Evolutionary conservation across 345 rosid species (phyloP).

Genomic region (Arabidopsis arenosa): DNA sequence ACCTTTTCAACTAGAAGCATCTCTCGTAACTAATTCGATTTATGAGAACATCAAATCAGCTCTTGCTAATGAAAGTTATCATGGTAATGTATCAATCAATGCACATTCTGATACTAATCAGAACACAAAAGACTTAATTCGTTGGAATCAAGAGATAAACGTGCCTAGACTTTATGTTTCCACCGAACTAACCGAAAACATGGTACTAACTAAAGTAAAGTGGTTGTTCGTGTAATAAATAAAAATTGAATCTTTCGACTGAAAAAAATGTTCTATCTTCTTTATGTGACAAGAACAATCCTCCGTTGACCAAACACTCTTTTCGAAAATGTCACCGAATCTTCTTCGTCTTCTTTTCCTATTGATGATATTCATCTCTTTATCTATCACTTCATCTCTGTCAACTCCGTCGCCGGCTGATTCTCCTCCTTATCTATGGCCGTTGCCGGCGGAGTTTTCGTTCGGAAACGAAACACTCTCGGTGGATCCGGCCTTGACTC

Average conservation of each 20-base stretch:
- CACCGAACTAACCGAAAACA: conserved; percentile 22
- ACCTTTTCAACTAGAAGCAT: no score
- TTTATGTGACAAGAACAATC: neutral
- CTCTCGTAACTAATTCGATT: no score
- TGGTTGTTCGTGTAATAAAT: conserved; percentile 29
- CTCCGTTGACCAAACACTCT: conserved; percentile 26
- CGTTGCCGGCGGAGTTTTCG: conserved; percentile 70
- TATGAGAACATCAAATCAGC: no score
- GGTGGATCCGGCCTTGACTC: conserved; percentile 64
- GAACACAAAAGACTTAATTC: no score
- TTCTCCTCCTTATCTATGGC: conserved; percentile 72
- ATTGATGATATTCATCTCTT: neutral
- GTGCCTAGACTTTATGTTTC: neutral
- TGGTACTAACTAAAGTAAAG: conserved; percentile 1
- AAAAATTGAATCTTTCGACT: neutral
- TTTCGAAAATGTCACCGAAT: conserved; percentile 30
- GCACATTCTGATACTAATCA: no score
- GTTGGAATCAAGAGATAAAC: no score
- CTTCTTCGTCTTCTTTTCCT: conserved; percentile 5
- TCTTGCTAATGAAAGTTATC: no score
- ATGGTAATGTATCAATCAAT: no score
- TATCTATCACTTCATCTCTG: conserved; percentile 31
- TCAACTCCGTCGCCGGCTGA: conserved; percentile 30
- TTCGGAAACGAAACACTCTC: conserved; percentile 67
- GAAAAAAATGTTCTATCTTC: neutral